Evolutionary conservation across 495 filamentous ascomycete species (phyloP).

Genomic region (Xylaria telfairii): DNA sequence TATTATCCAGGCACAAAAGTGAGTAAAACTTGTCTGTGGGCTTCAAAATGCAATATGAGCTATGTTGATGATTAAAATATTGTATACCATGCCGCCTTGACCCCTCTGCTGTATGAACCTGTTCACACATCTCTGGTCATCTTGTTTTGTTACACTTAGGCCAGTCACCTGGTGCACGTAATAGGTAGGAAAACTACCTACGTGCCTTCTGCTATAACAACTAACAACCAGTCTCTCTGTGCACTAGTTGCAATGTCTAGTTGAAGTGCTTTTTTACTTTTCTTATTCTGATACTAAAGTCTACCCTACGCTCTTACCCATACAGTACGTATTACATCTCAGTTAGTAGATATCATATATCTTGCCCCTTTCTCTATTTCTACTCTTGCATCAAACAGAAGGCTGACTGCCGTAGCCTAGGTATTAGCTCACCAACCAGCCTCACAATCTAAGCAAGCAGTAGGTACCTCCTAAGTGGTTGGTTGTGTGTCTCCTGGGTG

Average conservation of each 20-base stretch:
- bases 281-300: neutral
- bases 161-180: no score
- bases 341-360: no score
- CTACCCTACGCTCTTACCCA: no score
- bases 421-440: no score
- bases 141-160: neutral
- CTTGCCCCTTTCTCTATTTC: no score
- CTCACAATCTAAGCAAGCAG: no score
- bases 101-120: neutral
- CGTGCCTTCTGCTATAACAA: neutral
- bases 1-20: constrained; percentile 1
- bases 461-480: no score
- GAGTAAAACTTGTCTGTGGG: neutral
- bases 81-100: neutral
- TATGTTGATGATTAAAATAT: neutral
- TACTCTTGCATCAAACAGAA: no score
- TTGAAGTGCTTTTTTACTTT: neutral
- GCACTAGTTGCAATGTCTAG: neutral
- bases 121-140: neutral
- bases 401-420: no score
- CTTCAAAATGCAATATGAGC: neutral
- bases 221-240: neutral
- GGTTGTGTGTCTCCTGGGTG: no score
- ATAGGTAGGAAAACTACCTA: neutral
- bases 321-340: no score